phyloP scores from a whole-genome alignment of 2,329 filamentous ascomycete species.

The Sporothrix euskadiensis region DNA sequence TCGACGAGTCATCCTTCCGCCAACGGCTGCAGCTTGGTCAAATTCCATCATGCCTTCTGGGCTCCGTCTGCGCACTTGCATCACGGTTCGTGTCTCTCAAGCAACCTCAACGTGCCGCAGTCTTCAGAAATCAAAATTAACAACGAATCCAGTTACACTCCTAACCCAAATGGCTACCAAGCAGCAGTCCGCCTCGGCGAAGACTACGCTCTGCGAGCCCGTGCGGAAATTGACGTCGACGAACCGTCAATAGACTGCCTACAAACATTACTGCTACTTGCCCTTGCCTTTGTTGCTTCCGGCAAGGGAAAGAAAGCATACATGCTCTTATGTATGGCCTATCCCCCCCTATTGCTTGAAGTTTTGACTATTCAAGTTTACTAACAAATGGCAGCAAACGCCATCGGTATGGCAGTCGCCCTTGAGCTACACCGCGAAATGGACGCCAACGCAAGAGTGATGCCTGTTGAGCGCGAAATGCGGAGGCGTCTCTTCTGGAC shows the following conservation, averaged over 20 bases:
- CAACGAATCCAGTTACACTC: conserved; percentile 60
- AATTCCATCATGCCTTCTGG: conserved; percentile 56
- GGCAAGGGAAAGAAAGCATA: conserved; percentile 83
- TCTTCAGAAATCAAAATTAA: not conserved
- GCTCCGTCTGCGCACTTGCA: conserved; percentile 62
- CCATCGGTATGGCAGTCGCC: conserved; percentile 79
- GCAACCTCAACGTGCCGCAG: no score
- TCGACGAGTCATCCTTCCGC: conserved; percentile 74
- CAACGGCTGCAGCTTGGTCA: conserved; percentile 70
- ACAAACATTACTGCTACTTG: conserved; percentile 73
- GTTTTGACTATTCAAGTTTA: not conserved
- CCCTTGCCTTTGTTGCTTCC: conserved; percentile 72
- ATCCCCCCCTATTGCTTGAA: not conserved
- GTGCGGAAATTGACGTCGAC: conserved; percentile 72
- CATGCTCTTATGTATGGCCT: conserved; percentile 71
- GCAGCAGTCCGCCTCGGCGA: conserved; percentile 68
- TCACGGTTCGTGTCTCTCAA: conserved; percentile 52
- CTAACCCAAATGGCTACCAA: conserved; percentile 66
- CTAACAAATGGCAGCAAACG: conserved; percentile 60
- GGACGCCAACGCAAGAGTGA: conserved; percentile 61
- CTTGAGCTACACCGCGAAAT: conserved; percentile 78
- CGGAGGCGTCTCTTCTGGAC: conserved; percentile 84
- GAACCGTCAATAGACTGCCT: conserved; percentile 77
- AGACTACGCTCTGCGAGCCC: conserved; percentile 69
- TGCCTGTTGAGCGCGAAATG: conserved; percentile 70